phyloP scores from a whole-genome alignment of 306 rosid genomes.

The Citrullus colocynthis region DNA sequence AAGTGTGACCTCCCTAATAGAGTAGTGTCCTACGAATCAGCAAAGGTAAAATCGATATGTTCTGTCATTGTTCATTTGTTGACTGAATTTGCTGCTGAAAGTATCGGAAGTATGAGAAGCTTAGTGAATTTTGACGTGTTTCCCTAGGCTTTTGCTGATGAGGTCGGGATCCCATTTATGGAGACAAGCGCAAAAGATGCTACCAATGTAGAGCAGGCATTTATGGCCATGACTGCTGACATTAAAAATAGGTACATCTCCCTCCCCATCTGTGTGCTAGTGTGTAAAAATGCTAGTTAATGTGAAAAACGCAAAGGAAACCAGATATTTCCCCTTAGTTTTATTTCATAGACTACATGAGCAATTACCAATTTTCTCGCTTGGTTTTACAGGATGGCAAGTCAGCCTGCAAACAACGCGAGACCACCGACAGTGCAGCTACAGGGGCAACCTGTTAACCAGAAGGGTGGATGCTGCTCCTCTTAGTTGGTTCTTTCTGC shows the following conservation, averaged over 20 bases:
- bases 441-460: constrained; percentile 44
- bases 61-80: not conserved
- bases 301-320: not conserved
- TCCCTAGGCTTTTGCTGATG: constrained; percentile 40
- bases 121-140: not conserved
- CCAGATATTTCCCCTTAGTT: not conserved
- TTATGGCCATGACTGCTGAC: constrained; percentile 48
- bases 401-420: constrained; percentile 38
- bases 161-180: constrained; percentile 42
- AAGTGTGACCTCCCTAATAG: constrained; percentile 22
- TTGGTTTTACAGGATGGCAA: constrained; percentile 32
- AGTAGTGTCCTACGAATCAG: constrained; percentile 41
- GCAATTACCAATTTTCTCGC: not conserved
- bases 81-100: not conserved
- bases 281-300: not conserved
- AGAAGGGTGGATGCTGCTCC: constrained; percentile 52
- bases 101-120: not conserved
- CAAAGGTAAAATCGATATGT: constrained; percentile 22
- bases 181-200: constrained; percentile 47
- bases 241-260: constrained; percentile 29
- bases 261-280: not conserved
- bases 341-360: not conserved
- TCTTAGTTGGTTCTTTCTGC: constrained; percentile 18
- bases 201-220: constrained; percentile 40
- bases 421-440: constrained; percentile 47